A percentile compares a stretch with the other conserved stretches of the same genome.
phyloP scores from a whole-genome alignment of 208 protist species.

The Vickermania spadyakhi region DNA sequence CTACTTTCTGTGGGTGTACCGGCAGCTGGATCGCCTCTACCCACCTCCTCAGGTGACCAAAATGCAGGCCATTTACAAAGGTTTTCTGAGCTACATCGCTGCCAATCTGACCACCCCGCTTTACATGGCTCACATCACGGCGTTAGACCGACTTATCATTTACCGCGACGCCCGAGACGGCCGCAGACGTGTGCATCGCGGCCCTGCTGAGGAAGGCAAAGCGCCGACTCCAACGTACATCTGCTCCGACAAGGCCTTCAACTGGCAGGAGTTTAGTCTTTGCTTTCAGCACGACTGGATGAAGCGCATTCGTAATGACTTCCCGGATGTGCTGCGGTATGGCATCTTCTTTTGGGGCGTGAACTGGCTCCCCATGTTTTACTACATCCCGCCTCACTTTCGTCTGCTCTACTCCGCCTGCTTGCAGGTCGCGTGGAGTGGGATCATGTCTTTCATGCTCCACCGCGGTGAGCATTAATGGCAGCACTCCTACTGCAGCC shows the following conservation, averaged over 20 bases:
- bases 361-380: slow-evolving; percentile 80
- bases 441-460: slow-evolving; percentile 64
- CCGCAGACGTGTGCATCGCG: slow-evolving; percentile 36
- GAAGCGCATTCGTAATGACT: slow-evolving; percentile 44
- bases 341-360: slow-evolving; percentile 59
- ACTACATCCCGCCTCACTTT: slow-evolving; percentile 71
- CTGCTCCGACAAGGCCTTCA: slow-evolving; percentile 23
- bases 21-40: slow-evolving; percentile 33
- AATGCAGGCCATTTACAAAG: slow-evolving; percentile 38
- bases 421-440: slow-evolving; percentile 65
- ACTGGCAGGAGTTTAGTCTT: slow-evolving; percentile 36
- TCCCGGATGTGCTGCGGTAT: slow-evolving; percentile 58
- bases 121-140: slow-evolving; percentile 57
- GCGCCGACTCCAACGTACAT: too few species aligned
- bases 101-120: slow-evolving; percentile 51
- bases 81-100: slow-evolving; percentile 54
- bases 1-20: slow-evolving; percentile 58
- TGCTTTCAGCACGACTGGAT: slow-evolving; percentile 32
- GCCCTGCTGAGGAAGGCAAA: too few species aligned
- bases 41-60: slow-evolving; percentile 34
- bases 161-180: slow-evolving; percentile 59
- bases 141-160: slow-evolving; percentile 70
- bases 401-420: slow-evolving; percentile 51
- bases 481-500: neutral
- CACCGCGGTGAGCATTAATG: slow-evolving; percentile 19